Evolutionary conservation across 768 basidiomycete species (phyloP), one percentile per base, ranked within the genome.

Genomic region (Tylopilus felleus): DNA sequence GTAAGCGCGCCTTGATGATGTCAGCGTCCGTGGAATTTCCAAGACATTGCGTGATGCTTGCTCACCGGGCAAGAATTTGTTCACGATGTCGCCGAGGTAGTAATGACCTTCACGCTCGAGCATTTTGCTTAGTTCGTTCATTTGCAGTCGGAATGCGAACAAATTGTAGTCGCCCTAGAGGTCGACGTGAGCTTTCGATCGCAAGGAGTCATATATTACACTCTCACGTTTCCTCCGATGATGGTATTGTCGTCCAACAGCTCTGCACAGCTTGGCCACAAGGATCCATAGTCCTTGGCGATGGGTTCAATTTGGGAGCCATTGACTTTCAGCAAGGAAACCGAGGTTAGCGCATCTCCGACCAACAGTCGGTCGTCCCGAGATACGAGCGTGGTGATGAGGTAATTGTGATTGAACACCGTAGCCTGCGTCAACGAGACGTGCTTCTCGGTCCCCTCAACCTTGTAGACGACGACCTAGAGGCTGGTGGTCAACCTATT

Each of bases 391-490:
- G 81, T 84, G 5, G 80, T 83, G 27, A 94, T 82, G 52, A 89
- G 56, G 70, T 94, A 93, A 51, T 90, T 93, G 65, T 92, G 89
- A 58, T 88, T 84, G 86, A 91, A 94, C 36, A 80, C 74, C 0
- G 80, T 67, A 8, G 82, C 60, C 28, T 74, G 73, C 6, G 64
- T 62, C 58, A 73, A 69, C 1, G 67, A 58, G 31, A 72, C 60
- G 16, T 73, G 59, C 33, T 63, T 60, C 10, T 67, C 63, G n/a
- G 74, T 60, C 46, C 57, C 65, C 40, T 76, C 73, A 3, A 82
- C 66, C 7, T 72, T 66, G 56, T 72, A 81, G 28, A 80, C 65
- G 44, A 77, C 60, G n/a, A 88, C 73, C 80, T 82, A 55, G 40
- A 59, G 23, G 16, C n/a, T 39, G 6, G 8, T 51, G 16, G 53